Base-by-base conservation (phyloP, 192 early-diverging fungal species). In the Coemansia sp. region DNA sequence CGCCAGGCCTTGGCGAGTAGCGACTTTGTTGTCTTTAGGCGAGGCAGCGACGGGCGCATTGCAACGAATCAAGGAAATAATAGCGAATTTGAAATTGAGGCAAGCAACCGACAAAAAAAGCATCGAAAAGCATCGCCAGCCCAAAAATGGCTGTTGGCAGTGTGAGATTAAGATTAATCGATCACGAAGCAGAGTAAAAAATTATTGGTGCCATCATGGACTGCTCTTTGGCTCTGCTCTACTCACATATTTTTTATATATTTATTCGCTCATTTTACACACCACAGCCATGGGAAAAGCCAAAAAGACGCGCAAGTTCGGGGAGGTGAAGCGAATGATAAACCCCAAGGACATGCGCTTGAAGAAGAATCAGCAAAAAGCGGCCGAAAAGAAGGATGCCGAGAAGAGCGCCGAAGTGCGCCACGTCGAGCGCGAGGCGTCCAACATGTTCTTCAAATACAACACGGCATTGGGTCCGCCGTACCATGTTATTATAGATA, bases 401-500 rank as follows among this genome's bases (percentile, higher is more conserved):
- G 38, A 63, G 23, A 26, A 61, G 10, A 24, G 9, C 6, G 20
- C 65, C 18, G 56, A 48, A 16, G 43, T 73, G n/a, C 51, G 58
- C 28, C 69, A 74, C 35, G 74, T 82, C 34, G 65, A 82, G 40
- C 76, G 68, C 5, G 71, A 70, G 33, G 62, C 67, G 2, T 60
- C 58, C 9, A 63, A 59, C 37, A 82, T 99, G 81, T 99, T 98
- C 84, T 99, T 98, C 89, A 89, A 94, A 74, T 92, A 97, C 82
- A 99, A 99, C 75, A 87, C 91, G 23, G 91, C 93, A 34, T 84
- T 99, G 4, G 94, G 92, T 3, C 97, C 97, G 38, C 97, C 97
- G 14, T 99, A 99, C 80, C 91, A 94, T 65, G 86, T 99, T 21
- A 78, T 99, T 10, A 88, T 99, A 37, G 97, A 99, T 82, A 98